Evolutionary conservation across 2,329 filamentous ascomycete species (phyloP).

Genomic region (Cadophora malorum): DNA sequence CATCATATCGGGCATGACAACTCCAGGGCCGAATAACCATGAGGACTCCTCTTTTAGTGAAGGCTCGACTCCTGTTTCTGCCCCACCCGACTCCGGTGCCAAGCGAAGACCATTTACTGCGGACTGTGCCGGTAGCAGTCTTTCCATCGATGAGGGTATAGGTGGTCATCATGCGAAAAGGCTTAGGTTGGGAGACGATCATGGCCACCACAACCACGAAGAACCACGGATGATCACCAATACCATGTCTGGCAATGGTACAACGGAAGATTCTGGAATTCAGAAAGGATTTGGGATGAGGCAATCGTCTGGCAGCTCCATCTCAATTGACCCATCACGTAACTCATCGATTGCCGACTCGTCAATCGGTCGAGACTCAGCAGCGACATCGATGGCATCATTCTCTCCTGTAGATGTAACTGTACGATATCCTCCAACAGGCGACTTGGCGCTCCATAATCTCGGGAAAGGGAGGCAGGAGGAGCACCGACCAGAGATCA

Average conservation of each 20-base stretch:
- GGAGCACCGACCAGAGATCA: background rate
- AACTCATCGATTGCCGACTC: constrained; percentile 7
- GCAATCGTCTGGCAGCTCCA: constrained; percentile 2
- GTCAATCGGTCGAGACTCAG: background rate
- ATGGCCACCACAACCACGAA: background rate
- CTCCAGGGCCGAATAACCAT: background rate
- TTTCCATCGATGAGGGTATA: background rate
- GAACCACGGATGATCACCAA: background rate
- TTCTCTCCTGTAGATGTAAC: background rate
- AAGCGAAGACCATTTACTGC: background rate
- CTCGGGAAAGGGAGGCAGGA: background rate
- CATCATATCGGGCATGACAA: constrained; percentile 2
- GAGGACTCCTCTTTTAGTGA: background rate
- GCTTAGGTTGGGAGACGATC: background rate
- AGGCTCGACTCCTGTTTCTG: constrained; percentile 1
- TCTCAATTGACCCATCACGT: background rate
- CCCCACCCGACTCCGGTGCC: background rate
- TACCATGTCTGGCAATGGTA: background rate
- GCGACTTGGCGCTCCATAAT: background rate
- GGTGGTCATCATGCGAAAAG: background rate
- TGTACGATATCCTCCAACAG: background rate
- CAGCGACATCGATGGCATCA: constrained; percentile 5
- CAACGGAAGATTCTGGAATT: background rate
- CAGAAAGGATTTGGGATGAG: background rate
- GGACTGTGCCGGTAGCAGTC: background rate